A percentile compares a stretch with the other conserved stretches of the same genome.
phyloP scores from a whole-genome alignment of 352 stramenopile species.

The Pythium apleroticum region DNA sequence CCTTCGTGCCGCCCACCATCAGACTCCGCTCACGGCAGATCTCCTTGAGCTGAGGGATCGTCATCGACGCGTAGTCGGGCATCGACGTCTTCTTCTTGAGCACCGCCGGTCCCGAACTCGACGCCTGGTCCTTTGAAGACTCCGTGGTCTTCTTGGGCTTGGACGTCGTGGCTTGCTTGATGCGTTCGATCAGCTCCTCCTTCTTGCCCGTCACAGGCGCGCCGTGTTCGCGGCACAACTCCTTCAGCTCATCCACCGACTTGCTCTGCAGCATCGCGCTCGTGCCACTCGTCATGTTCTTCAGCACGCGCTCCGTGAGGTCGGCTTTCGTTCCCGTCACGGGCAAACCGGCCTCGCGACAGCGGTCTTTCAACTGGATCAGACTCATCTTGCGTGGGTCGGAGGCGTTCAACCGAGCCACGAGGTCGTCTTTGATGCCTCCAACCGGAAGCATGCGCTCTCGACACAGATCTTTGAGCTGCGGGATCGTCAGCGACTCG shows the following conservation, averaged over 20 bases:
- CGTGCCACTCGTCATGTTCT: slow-evolving; percentile 16
- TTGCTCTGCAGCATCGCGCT: slow-evolving; percentile 16
- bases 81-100: slow-evolving; percentile 2
- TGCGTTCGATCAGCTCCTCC: slow-evolving; percentile 18
- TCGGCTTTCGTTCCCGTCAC: slow-evolving; percentile 23
- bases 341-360: slow-evolving; percentile 18
- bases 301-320: slow-evolving; percentile 20
- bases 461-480: slow-evolving; percentile 25
- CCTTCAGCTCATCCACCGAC: slow-evolving; percentile 20
- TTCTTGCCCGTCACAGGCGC: slow-evolving; percentile 16
- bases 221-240: slow-evolving; percentile 15
- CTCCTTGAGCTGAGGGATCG: slow-evolving; percentile 18
- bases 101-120: not conserved
- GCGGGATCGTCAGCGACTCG: slow-evolving; percentile 12
- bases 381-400: slow-evolving; percentile 22
- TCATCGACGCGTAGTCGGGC: slow-evolving; percentile 10
- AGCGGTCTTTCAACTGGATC: slow-evolving; percentile 20
- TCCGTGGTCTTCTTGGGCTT: not conserved
- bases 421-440: slow-evolving; percentile 28
- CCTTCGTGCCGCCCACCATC: slow-evolving; percentile 17
- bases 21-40: slow-evolving; percentile 16
- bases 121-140: not conserved
- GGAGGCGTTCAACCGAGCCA: slow-evolving; percentile 18
- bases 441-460: slow-evolving; percentile 19
- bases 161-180: slow-evolving; percentile 12